Base-by-base conservation (phyloP, 768 basidiomycete genomes). In the Tricholoma furcatifolium region DNA sequence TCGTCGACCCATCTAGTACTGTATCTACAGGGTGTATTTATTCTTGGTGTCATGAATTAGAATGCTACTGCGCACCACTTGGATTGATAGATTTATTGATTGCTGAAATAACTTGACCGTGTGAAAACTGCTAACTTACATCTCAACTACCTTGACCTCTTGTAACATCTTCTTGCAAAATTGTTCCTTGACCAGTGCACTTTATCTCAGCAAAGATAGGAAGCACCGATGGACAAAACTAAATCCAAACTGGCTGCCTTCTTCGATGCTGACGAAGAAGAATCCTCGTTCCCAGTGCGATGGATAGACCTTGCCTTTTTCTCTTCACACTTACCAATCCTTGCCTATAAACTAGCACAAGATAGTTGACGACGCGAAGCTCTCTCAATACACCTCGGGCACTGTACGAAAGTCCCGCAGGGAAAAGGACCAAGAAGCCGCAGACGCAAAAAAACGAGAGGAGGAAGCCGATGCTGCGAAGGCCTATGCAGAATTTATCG, bases 351-450 rank as follows among this genome's bases (percentile, higher is more conserved):
- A 65, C 68, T 79, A 93, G 91, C 87, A 84, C 82, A 91, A 87
- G 77, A 75, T 88, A 53, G 77, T 96, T 54, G 91, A 92, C 62
- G 86, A 88, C 64, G 82, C 87, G 62, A 96, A 96, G 71, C 72
- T 89, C 53, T 87, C 89, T 32, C 88, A 91, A 43, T 97, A 91
- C 70, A 71, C 90, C 30, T 84, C 91, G 64, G 93, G 89, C n/a
- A 89, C 82, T 34, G 82, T 87, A 47, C 84, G 86, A 54, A 98
- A 98, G 74, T 93, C 93, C 14, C 85, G 88, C 53, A 79, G 90
- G 58, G 95, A 98, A 71, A 88, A 89, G 62, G 97, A 98, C 66
- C 86, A 85, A 63, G 95, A 98, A 62, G 88, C 87, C 44, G 95
- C 91, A 32, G 93, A 95, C 63, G 87, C 86, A 35, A 97, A 93